Evolutionary conservation across 2,329 filamentous ascomycete species (phyloP).

Genomic region (Fusarium sulawesiense): DNA sequence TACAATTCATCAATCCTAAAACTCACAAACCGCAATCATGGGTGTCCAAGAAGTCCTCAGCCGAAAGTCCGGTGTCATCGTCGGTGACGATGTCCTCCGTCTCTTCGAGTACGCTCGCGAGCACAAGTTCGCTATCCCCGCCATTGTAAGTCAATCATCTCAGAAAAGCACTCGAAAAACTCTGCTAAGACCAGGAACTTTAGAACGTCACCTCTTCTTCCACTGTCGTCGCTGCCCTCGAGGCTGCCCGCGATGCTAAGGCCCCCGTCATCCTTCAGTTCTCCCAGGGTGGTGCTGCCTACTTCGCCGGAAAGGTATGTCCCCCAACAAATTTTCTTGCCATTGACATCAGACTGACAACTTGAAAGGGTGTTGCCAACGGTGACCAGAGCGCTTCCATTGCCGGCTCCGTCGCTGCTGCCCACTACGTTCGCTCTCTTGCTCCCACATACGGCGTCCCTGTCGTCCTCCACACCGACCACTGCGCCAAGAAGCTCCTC

Average conservation of each 20-base stretch:
- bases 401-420: conserved; percentile 85
- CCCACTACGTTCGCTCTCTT: conserved; percentile 91
- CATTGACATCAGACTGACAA: conserved; percentile 24
- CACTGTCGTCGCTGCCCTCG: conserved; percentile 80
- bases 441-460: conserved; percentile 90
- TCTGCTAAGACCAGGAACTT: conserved; percentile 1
- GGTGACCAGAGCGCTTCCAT: conserved; percentile 86
- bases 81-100: conserved; percentile 64
- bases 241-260: conserved; percentile 93
- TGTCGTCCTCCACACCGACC: conserved; percentile 95
- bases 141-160: conserved; percentile 63
- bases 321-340: background rate
- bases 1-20: conserved; percentile 26
- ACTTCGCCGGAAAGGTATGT: conserved; percentile 85
- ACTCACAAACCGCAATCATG: conserved; percentile 50
- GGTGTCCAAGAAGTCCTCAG: conserved; percentile 58
- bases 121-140: conserved; percentile 88
- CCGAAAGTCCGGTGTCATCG: conserved; percentile 66
- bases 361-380: conserved; percentile 77
- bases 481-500: conserved; percentile 99
- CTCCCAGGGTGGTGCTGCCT: conserved; percentile 93
- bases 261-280: conserved; percentile 93
- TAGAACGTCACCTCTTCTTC: conserved; percentile 93
- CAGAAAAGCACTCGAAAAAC: background rate
- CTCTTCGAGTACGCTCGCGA: conserved; percentile 93